Percentiles rank a stretch among this genome's conserved stretches.
Evolutionary conservation across 495 filamentous ascomycete species (phyloP).

Genomic region (Aspergillus taichungensis): DNA sequence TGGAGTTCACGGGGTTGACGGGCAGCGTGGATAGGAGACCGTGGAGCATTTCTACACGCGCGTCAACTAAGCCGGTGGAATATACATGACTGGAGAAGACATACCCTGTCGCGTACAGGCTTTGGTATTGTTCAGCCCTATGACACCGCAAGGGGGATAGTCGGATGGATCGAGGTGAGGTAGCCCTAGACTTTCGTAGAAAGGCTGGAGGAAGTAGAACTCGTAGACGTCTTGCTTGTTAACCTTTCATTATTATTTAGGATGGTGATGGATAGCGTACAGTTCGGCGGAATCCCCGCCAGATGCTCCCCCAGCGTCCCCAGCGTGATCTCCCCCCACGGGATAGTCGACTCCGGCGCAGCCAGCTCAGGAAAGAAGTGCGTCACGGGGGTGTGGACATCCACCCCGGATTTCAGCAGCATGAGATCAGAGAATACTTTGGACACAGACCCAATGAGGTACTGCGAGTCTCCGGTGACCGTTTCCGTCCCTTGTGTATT

Average conservation of each 20-base stretch:
- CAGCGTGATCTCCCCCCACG: conserved; percentile 9
- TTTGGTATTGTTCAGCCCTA: neutral
- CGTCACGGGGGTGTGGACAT: conserved; percentile 6
- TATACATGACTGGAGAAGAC: neutral
- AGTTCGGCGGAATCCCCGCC: conserved; percentile 9
- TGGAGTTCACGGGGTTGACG: conserved; percentile 5
- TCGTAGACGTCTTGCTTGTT: conserved; percentile 3
- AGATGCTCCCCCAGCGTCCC: conserved; percentile 8
- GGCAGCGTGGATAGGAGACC: conserved; percentile 6
- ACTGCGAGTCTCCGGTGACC: conserved; percentile 7
- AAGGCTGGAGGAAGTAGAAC: conserved; percentile 6
- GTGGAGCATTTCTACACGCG: conserved; percentile 4
- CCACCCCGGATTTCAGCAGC: conserved; percentile 8
- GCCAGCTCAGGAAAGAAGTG: conserved; percentile 7
- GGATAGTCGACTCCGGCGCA: neutral
- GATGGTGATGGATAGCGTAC: neutral
- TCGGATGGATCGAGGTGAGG: conserved; percentile 5
- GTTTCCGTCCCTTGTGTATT: neutral
- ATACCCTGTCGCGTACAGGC: conserved; percentile 5
- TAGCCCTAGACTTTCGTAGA: conserved; percentile 7
- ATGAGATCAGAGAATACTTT: conserved; percentile 11
- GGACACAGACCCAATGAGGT: conserved; percentile 11
- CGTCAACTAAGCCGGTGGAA: neutral
- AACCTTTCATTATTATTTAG: neutral
- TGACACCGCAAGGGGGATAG: conserved; percentile 9